Base-by-base conservation (phyloP, 257 asterid species). In the Solanum gracilifrons region DNA sequence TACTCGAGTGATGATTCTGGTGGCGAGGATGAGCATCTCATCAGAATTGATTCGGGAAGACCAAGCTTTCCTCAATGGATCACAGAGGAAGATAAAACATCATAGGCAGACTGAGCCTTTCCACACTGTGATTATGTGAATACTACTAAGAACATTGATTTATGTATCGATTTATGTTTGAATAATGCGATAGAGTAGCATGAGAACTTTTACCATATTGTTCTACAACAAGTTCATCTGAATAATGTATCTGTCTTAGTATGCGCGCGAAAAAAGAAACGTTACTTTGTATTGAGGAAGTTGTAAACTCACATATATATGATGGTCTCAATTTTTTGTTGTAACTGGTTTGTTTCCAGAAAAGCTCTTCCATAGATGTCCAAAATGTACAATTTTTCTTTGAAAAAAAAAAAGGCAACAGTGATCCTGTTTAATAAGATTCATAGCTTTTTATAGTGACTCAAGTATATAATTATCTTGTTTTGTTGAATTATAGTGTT, bases 1-100 rank as follows among this genome's bases (percentile, higher is more conserved):
- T 92, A 94, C 60, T 92, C 94, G 13, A 95, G 98, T 75, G 98
- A 95, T 85, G 99, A 97, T 71, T 96, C 99, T 31, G 98, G 97
- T 55, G 86, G 91, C 25, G 98, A 97, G 91, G 98, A 95, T 33
- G 98, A 95, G 48, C 95, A 92, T 72, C 88, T 97, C 7, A 74
- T 97, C 13, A 93, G 97, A 88, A 96, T 97, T 79, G 97, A 95
- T 86, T 93, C 99, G 3, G 98, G 94, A 11, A 97, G 99, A 82
- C 43, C 85, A 5, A 82, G 69, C 31, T 82, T 48, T 48, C 85
- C 69, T 29, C 85, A 82, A 29, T 82, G 43, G 85, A 46, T 82
- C 68, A 31, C 85, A 51, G 85, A 29, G 18, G 85, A 82, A 29
- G 69, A 48, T 16, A 82, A 48, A 82, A 48, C 85, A 82, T 48